phyloP scores from a whole-genome alignment of 345 rosid genomes.

The Sisymbrium altissimum region DNA sequence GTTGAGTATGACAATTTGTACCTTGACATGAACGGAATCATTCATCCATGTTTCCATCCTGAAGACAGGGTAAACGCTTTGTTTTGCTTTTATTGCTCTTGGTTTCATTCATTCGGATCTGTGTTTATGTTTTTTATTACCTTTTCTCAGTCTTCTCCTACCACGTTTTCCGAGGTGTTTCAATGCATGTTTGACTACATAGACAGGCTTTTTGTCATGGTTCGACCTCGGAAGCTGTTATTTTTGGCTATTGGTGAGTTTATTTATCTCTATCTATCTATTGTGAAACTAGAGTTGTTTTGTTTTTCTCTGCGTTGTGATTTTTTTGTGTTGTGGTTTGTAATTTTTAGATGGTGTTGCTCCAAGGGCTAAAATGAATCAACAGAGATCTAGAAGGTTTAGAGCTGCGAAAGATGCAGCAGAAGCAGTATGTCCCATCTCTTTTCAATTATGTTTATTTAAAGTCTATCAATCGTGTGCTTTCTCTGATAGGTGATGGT shows the following conservation, averaged over 20 bases:
- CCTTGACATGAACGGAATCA: conserved; percentile 99
- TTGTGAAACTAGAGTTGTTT: neutral
- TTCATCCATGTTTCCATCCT: conserved; percentile 98
- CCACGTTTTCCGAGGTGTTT: conserved; percentile 74
- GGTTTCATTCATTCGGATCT: neutral
- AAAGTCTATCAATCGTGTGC: no score
- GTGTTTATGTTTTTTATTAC: neutral
- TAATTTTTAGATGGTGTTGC: conserved; percentile 78
- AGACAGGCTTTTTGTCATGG: conserved; percentile 88
- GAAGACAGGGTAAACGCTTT: conserved; percentile 65
- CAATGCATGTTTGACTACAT: conserved; percentile 83
- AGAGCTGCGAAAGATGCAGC: conserved; percentile 92
- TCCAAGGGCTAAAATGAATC: conserved; percentile 98
- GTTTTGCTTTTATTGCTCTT: neutral
- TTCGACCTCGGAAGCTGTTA: conserved; percentile 82
- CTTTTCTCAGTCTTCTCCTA: conserved; percentile 62
- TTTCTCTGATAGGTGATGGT: neutral
- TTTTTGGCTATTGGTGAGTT: conserved; percentile 88
- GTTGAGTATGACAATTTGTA: conserved; percentile 84
- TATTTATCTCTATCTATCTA: neutral
- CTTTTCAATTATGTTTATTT: neutral
- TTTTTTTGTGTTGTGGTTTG: neutral
- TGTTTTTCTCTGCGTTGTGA: neutral
- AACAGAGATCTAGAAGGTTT: conserved; percentile 90
- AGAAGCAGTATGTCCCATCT: conserved; percentile 59